These are phyloP conservation scores for Alternaria brassicae DNA, from an alignment of 2,329 filamentous ascomycete genomes.

Conservation along the genomic window DNA sequence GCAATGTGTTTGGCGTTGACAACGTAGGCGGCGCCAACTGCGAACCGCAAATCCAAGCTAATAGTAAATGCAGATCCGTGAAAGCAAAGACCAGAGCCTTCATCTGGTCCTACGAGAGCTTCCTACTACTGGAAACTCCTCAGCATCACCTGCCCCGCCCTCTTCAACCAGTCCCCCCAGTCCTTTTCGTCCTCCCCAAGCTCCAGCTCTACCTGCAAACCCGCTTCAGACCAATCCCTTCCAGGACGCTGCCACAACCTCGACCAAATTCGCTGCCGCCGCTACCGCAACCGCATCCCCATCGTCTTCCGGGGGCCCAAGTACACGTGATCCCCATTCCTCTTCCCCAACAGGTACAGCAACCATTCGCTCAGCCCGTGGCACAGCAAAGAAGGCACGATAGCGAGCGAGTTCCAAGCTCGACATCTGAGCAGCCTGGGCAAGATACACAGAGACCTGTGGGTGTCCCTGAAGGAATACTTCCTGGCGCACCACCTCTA, in stretches of 20 bases:
- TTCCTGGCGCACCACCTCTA: constrained; percentile 2
- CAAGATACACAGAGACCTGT: constrained; percentile 15
- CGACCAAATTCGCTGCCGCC: constrained; percentile 42
- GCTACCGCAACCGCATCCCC: constrained; percentile 25
- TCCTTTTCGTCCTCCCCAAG: constrained; percentile 36
- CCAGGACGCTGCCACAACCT: constrained; percentile 32
- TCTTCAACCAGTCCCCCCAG: constrained; percentile 50
- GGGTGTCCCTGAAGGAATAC: constrained; percentile 14
- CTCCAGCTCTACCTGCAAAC: constrained; percentile 21
- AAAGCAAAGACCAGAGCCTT: constrained; percentile 47
- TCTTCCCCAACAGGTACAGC: constrained; percentile 34
- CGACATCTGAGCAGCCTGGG: constrained; percentile 7
- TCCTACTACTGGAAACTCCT: constrained; percentile 14
- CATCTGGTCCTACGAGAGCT: constrained; percentile 50
- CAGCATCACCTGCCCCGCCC: constrained; percentile 28
- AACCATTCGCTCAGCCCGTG: constrained; percentile 35
- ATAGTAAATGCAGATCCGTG: constrained; percentile 41
- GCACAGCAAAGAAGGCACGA: constrained; percentile 22
- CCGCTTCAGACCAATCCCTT: constrained; percentile 44
- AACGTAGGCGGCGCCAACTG: constrained; percentile 51
- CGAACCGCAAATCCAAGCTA: constrained; percentile 3
- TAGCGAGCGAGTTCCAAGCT: constrained; percentile 6
- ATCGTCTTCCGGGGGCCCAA: constrained; percentile 17
- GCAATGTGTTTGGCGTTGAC: constrained; percentile 58
- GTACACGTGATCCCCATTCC: constrained; percentile 25